phyloP scores from a whole-genome alignment of 208 protist genomes.

The Lotmaria passim region DNA sequence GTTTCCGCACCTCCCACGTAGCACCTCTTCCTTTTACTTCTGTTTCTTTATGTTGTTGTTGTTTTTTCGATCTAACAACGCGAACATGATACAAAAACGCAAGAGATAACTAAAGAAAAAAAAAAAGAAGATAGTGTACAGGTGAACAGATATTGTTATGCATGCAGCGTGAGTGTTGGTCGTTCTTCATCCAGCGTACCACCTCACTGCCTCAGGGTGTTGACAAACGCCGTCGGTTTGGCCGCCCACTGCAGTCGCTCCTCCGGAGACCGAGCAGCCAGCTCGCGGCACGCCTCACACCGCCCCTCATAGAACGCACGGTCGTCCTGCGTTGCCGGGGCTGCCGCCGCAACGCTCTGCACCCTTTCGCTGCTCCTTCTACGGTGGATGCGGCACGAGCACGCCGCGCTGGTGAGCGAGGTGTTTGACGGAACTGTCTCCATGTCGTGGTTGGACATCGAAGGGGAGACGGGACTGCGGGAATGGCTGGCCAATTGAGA shows the following conservation, averaged over 20 bases:
- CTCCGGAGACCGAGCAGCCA: conserved; percentile 5
- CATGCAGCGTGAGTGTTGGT: too few relatives aligned
- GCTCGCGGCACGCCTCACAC: conserved; percentile 22
- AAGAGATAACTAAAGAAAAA: neutral
- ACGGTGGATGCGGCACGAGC: conserved; percentile 15
- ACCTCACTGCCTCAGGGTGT: neutral
- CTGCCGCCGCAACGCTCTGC: neutral
- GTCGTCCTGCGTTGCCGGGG: neutral
- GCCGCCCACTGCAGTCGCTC: conserved; percentile 13
- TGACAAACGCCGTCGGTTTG: conserved; percentile 5
- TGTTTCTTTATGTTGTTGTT: conserved; percentile 4
- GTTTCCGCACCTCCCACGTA: too few relatives aligned
- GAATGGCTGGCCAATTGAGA: neutral
- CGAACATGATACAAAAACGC: neutral
- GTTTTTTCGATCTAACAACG: neutral
- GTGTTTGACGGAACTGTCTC: neutral
- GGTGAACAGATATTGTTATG: neutral
- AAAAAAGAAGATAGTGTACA: conserved; percentile 15
- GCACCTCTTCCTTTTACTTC: neutral
- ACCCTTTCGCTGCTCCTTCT: neutral
- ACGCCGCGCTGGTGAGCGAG: neutral
- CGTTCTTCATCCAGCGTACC: neutral
- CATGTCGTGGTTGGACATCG: neutral
- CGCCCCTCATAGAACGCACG: neutral
- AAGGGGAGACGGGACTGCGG: neutral